Percentiles rank a stretch among this genome's conserved stretches.
Evolutionary conservation across 129 eudicot genomes (phyloP).

Genomic region (Centaurea solstitialis): DNA sequence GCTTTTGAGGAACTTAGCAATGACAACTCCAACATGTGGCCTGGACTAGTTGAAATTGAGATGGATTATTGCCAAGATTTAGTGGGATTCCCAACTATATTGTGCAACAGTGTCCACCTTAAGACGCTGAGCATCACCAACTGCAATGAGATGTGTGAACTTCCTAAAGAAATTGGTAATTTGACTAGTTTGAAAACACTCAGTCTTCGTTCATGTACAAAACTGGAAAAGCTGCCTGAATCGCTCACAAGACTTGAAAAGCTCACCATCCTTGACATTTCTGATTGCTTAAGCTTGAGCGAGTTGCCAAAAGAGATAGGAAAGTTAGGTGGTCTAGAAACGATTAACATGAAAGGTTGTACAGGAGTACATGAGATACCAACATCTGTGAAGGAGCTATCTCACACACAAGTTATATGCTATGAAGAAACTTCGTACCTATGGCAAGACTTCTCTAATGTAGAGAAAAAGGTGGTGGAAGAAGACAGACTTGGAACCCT

Average conservation of each 20-base stretch:
- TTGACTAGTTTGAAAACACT: slow-evolving; percentile 24
- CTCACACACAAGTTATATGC: neutral
- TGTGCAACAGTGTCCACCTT: slow-evolving; percentile 21
- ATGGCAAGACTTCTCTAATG: neutral
- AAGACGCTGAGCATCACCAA: slow-evolving; percentile 30
- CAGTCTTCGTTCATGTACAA: slow-evolving; percentile 28
- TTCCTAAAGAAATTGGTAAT: slow-evolving; percentile 26
- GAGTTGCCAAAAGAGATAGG: no score
- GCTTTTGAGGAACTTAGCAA: neutral
- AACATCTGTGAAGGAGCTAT: neutral
- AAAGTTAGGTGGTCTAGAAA: slow-evolving; percentile 4
- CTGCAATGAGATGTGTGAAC: slow-evolving; percentile 31
- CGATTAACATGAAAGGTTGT: slow-evolving; percentile 20
- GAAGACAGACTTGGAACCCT: neutral
- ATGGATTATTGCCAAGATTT: no score
- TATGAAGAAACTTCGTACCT: neutral
- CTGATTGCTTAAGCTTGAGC: slow-evolving; percentile 25
- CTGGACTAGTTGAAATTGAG: no score
- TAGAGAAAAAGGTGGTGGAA: neutral
- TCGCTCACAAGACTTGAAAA: slow-evolving; percentile 22
- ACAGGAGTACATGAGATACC: slow-evolving; percentile 10
- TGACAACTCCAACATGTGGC: slow-evolving; percentile 16
- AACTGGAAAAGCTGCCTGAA: no score
- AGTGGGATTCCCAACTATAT: slow-evolving; percentile 18
- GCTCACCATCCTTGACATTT: slow-evolving; percentile 31